A percentile compares a stretch with the other conserved stretches of the same genome.
phyloP scores from a whole-genome alignment of 345 rosid genomes.

The Clarkia xantiana region DNA sequence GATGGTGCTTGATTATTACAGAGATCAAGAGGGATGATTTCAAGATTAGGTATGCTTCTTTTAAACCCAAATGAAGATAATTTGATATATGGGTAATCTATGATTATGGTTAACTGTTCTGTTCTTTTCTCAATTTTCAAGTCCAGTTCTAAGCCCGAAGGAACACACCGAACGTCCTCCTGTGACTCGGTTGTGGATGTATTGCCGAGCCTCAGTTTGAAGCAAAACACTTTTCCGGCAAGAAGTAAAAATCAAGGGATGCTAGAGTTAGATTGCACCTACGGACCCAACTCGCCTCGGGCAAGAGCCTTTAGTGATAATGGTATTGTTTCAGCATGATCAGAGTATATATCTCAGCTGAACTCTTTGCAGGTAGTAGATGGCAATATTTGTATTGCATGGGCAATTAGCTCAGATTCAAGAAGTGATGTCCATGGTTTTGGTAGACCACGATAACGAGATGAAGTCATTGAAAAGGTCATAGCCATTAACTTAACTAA shows the following conservation, averaged over 20 bases:
- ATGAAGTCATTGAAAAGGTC: slow-evolving; percentile 36
- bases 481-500: no score
- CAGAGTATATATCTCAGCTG: slow-evolving; percentile 35
- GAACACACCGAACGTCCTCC: slow-evolving; percentile 40
- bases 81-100: no score
- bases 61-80: no score
- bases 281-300: slow-evolving; percentile 80
- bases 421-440: slow-evolving; percentile 17
- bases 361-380: slow-evolving; percentile 26
- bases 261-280: slow-evolving; percentile 47
- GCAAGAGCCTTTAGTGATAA: slow-evolving; percentile 32
- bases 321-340: slow-evolving; percentile 47
- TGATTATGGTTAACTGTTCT: no score
- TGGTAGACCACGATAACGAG: slow-evolving; percentile 21
- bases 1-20: no score
- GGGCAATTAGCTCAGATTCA: slow-evolving; percentile 9
- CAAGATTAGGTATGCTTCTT: no score
- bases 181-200: no score
- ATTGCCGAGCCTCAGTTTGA: no score
- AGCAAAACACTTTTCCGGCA: slow-evolving; percentile 9
- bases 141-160: slow-evolving; percentile 22
- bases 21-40: no score
- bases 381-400: slow-evolving; percentile 24
- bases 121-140: no score
- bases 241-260: slow-evolving; percentile 18